phyloP scores from a whole-genome alignment of 1,284 basidiomycete species.

The Sanghuangporus baumii region DNA sequence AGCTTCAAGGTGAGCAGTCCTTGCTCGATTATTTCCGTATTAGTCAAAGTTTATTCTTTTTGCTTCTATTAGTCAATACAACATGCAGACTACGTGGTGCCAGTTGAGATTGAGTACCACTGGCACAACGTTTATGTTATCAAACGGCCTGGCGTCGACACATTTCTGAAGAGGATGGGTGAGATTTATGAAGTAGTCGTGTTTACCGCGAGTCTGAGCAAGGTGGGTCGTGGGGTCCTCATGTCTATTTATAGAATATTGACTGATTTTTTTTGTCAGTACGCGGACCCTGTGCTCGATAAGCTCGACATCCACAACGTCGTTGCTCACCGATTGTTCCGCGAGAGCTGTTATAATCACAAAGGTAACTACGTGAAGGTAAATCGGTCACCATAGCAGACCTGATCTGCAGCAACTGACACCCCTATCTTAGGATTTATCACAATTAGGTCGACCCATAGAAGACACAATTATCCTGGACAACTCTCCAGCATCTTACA shows the following conservation, averaged over 20 bases:
- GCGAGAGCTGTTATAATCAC: slow-evolving; percentile 99
- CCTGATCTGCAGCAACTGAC: slow-evolving; percentile 15
- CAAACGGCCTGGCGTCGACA: slow-evolving; percentile 97
- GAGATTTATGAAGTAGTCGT: slow-evolving; percentile 98
- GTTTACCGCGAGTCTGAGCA: slow-evolving; percentile 96
- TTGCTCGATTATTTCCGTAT: background rate
- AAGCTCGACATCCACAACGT: slow-evolving; percentile 91
- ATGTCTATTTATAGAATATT: slow-evolving; percentile 6
- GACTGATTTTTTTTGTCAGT: slow-evolving; percentile 46
- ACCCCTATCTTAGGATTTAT: slow-evolving; percentile 69
- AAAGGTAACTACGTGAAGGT: slow-evolving; percentile 99
- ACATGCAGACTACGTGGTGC: slow-evolving; percentile 96
- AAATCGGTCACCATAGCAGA: background rate
- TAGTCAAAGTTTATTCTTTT: background rate
- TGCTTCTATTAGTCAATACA: slow-evolving; percentile 70
- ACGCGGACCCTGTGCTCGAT: slow-evolving; percentile 97
- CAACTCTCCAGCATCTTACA: slow-evolving; percentile 98
- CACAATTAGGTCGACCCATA: slow-evolving; percentile 91
- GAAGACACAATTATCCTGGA: slow-evolving; percentile 96
- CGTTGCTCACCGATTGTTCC: slow-evolving; percentile 93
- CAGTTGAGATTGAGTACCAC: slow-evolving; percentile 97
- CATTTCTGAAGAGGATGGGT: slow-evolving; percentile 95
- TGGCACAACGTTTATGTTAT: slow-evolving; percentile 99
- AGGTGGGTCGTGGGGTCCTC: slow-evolving; percentile 45
- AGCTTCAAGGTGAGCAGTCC: slow-evolving; percentile 72